A percentile compares a stretch with the other conserved stretches of the same genome.
Conservation (phyloP, 2,329 filamentous ascomycete genomes). For the Trichoderma sp. region DNA sequence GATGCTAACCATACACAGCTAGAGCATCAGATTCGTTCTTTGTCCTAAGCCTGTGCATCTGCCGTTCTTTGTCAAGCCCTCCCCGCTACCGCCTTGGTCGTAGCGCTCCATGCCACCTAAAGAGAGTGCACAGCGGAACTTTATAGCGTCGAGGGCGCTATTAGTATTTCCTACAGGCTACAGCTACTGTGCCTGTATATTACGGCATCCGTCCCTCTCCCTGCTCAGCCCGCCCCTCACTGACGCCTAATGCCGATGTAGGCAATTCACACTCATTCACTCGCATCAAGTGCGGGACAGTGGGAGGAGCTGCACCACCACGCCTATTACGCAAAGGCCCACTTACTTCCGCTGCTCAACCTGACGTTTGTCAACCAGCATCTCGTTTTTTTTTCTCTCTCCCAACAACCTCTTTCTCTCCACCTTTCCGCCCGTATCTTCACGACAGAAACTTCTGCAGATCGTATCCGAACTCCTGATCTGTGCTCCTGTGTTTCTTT, state of each 20-base stretch:
- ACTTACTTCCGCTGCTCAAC: slow-evolving; percentile 34
- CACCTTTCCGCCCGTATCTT: slow-evolving; percentile 16
- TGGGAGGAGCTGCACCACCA: slow-evolving; percentile 16
- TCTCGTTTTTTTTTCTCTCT: slow-evolving; percentile 21
- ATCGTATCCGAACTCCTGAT: slow-evolving; percentile 3
- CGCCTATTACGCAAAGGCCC: slow-evolving; percentile 41
- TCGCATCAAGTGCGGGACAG: slow-evolving; percentile 21
- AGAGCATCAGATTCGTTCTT: background rate
- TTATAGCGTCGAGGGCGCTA: background rate
- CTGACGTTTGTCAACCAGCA: slow-evolving; percentile 36
- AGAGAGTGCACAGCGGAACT: background rate
- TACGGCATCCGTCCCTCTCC: background rate
- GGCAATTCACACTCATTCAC: slow-evolving; percentile 13
- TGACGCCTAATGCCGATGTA: slow-evolving; percentile 4
- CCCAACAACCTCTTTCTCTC: slow-evolving; percentile 22
- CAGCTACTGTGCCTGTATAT: background rate
- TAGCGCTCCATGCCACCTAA: background rate
- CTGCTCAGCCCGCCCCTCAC: slow-evolving; percentile 8
- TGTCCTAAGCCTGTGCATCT: slow-evolving; percentile 5
- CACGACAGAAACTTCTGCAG: slow-evolving; percentile 7
- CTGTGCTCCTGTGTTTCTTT: slow-evolving; percentile 23
- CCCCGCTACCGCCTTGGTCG: background rate
- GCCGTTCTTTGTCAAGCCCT: slow-evolving; percentile 10
- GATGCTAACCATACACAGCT: background rate
- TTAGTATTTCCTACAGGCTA: background rate